phyloP scores from a whole-genome alignment of 257 asterid species.

The Rhazya stricta region DNA sequence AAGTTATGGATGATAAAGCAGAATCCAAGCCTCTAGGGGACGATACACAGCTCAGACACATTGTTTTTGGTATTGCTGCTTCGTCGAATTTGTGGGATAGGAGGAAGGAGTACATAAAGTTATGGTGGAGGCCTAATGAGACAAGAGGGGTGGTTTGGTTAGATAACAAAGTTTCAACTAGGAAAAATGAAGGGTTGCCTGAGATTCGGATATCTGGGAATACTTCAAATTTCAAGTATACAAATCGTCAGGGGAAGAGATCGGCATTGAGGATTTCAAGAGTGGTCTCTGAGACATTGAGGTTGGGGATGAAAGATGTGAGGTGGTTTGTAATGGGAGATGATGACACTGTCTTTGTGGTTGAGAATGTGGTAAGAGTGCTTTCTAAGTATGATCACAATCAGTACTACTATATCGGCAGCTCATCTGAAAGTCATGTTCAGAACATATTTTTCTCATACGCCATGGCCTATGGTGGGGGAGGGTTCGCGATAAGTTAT shows the following conservation, averaged over 20 bases:
- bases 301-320: constrained; percentile 54
- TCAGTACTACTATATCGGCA: constrained; percentile 65
- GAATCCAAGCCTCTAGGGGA: background rate
- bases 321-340: constrained; percentile 94
- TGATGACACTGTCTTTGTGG: constrained; percentile 74
- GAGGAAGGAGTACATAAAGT: constrained; percentile 62
- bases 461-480: constrained; percentile 86
- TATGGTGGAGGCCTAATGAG: constrained; percentile 67
- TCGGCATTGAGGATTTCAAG: constrained; percentile 73
- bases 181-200: constrained; percentile 41
- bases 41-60: constrained; percentile 39
- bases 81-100: constrained; percentile 54
- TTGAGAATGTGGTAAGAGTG: constrained; percentile 63
- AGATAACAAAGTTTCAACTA: constrained; percentile 30
- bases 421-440: constrained; percentile 71
- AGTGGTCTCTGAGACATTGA: constrained; percentile 68
- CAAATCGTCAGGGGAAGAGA: constrained; percentile 53
- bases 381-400: constrained; percentile 64
- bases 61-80: constrained; percentile 64
- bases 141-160: constrained; percentile 77
- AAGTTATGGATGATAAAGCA: background rate
- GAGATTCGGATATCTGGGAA: constrained; percentile 47
- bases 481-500: constrained; percentile 84
- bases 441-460: constrained; percentile 75
- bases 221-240: constrained; percentile 48